These are phyloP conservation scores for Penicillium robsamsonii DNA, from an alignment of 495 filamentous ascomycete genomes.

Conservation along the genomic window DNA sequence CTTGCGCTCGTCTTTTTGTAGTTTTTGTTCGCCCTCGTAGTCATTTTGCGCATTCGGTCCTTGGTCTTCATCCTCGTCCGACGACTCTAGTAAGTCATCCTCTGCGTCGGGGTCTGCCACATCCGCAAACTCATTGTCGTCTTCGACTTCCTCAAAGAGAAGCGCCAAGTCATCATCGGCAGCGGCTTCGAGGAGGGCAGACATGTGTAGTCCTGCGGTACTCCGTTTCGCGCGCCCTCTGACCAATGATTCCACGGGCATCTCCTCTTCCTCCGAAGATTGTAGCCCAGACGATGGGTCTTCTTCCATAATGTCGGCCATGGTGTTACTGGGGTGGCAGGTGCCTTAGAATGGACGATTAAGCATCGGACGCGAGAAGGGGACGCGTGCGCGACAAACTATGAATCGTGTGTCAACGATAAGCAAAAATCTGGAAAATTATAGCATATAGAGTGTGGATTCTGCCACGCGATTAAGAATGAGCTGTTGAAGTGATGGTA, in stretches of 20 bases:
- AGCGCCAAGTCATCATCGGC: slow-evolving; percentile 76
- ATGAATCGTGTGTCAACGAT: background rate
- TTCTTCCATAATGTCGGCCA: slow-evolving; percentile 32
- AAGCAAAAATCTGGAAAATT: background rate
- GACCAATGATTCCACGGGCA: slow-evolving; percentile 69
- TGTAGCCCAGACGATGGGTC: slow-evolving; percentile 30
- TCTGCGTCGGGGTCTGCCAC: slow-evolving; percentile 66
- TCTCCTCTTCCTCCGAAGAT: slow-evolving; percentile 38
- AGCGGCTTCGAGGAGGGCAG: slow-evolving; percentile 71
- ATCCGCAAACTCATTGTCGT: slow-evolving; percentile 76
- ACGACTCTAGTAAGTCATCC: slow-evolving; percentile 78
- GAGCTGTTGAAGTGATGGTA: slow-evolving; percentile 2
- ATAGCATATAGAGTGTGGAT: background rate
- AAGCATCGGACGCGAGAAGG: slow-evolving; percentile 13
- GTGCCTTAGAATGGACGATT: slow-evolving; percentile 2
- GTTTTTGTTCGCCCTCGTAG: slow-evolving; percentile 60
- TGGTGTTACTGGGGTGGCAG: slow-evolving; percentile 5
- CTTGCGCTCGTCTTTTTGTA: slow-evolving; percentile 65
- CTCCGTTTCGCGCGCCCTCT: slow-evolving; percentile 75
- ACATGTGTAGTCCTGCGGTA: slow-evolving; percentile 84
- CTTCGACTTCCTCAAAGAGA: slow-evolving; percentile 80
- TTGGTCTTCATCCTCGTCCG: slow-evolving; percentile 71
- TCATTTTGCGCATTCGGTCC: slow-evolving; percentile 62
- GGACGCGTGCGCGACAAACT: slow-evolving; percentile 2
- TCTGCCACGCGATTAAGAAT: background rate